Evolutionary conservation across 2,329 filamentous ascomycete genomes (phyloP), one percentile per base, ranked within the genome.

Genomic region (Aspergillus brunneoviolaceus): DNA sequence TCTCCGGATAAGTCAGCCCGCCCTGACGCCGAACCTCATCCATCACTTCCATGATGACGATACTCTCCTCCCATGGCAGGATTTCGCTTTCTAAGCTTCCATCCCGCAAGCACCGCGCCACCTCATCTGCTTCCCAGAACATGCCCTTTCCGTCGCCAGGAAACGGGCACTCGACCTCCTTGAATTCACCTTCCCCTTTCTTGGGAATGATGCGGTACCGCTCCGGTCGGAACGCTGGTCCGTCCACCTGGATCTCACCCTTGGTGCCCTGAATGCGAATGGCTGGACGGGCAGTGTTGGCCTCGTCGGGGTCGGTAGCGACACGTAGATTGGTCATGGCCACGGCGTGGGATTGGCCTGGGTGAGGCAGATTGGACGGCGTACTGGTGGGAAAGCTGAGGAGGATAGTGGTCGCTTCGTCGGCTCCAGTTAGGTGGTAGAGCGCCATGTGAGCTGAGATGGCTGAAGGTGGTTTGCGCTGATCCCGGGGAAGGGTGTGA

Each of bases 41-140:
- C 87, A 90, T 89, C 2, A 84, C 81, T 72, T 93, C 88, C 92
- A 96, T 96, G 64, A 96, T 91, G 52, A 87, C 83, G 57, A 96
- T 81, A 70, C 89, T 94, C 82, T 96, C 92, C 50, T 85, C 82
- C 80, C 86, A 85, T 21, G 88, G 86, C 76, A 95, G 78, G 12
- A 83, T 83, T 51, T 84, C 82, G 72, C 91, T 92, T 80, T 96
- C 88, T 69, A 88, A 84, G 77, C 86, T 87, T 23, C 91, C 90
- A 72, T 95, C 91, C 49, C 89, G 82, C 59, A 96, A 72, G 66
- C 89, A 91, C 50, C 87, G 82, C 29, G 88, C 90, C 65, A 86
- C 89, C 79, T 92, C 90, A 73, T 93, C 90, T 1, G 91, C 91
- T 74, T 93, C 89, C 89, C 89, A 94, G 78, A 91, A 95, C 90